phyloP scores from a whole-genome alignment of 2,329 filamentous ascomycete genomes.

The Cucurbitaria berberidis region DNA sequence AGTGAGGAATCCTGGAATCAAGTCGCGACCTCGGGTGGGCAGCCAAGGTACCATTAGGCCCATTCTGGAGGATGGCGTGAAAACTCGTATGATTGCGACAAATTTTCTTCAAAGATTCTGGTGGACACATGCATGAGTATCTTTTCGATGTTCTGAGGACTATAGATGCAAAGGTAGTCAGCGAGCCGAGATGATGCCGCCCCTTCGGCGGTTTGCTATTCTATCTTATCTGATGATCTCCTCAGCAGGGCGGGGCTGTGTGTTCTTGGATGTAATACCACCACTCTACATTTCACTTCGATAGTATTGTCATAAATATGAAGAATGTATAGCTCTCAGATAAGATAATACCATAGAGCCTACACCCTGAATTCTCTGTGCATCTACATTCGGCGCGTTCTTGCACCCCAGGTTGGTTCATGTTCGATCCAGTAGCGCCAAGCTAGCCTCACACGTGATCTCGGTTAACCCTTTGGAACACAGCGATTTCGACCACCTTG shows the following conservation, averaged over 20 bases:
- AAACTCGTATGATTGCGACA: background rate
- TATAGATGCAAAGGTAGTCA: background rate
- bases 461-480: slow-evolving; percentile 31
- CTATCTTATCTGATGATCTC: slow-evolving; percentile 28
- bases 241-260: too few relatives aligned
- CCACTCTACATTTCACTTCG: background rate
- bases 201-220: too few relatives aligned
- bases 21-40: slow-evolving; percentile 12
- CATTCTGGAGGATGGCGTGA: background rate
- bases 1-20: slow-evolving; percentile 4
- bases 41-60: slow-evolving; percentile 1
- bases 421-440: slow-evolving; percentile 12
- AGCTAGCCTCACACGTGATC: slow-evolving; percentile 30
- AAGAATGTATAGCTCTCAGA: too few relatives aligned
- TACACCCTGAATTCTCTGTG: background rate
- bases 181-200: background rate
- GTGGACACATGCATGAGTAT: background rate
- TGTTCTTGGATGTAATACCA: background rate
- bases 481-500: slow-evolving; percentile 35
- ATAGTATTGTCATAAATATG: too few relatives aligned
- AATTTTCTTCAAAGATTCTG: background rate
- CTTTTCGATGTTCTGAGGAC: background rate
- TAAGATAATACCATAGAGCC: background rate
- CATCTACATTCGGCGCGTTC: background rate
- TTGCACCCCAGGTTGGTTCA: background rate